phyloP scores from a whole-genome alignment of 345 rosid genomes.

The Hypericum perforatum region DNA sequence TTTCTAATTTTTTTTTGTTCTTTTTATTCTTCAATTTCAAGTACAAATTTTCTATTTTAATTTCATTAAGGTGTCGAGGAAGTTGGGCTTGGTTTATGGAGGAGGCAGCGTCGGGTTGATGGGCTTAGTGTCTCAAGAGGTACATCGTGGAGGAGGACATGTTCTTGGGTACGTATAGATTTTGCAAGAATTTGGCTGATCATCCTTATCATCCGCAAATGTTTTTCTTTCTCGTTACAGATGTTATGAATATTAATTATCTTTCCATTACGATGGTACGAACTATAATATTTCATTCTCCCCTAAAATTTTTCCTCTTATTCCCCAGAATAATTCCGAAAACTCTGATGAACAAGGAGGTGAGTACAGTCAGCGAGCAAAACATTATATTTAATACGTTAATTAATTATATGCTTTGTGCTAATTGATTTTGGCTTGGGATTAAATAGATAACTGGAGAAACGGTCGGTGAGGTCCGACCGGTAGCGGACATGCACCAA shows the following conservation, averaged over 20 bases:
- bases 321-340: constrained; percentile 64
- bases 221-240: too few relatives aligned
- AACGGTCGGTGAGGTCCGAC: constrained; percentile 41
- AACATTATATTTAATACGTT: too few relatives aligned
- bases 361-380: constrained; percentile 6
- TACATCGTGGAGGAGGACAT: constrained; percentile 51
- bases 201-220: neutral
- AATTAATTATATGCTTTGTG: too few relatives aligned
- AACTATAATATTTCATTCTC: neutral
- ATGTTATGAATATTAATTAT: too few relatives aligned
- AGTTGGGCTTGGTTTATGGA: constrained; percentile 59
- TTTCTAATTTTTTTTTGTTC: too few relatives aligned
- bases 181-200: neutral
- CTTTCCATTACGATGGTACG: too few relatives aligned
- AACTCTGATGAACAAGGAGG: constrained; percentile 90
- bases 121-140: constrained; percentile 65
- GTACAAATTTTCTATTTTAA: neutral
- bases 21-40: neutral
- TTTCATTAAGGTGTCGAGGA: constrained; percentile 34
- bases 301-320: constrained; percentile 1
- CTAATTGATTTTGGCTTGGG: neutral
- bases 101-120: constrained; percentile 69
- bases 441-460: constrained; percentile 48
- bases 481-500: constrained; percentile 43
- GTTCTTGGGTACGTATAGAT: constrained; percentile 43